Conservation (phyloP, 768 basidiomycete species). For the Pulveroboletus frians region DNA sequence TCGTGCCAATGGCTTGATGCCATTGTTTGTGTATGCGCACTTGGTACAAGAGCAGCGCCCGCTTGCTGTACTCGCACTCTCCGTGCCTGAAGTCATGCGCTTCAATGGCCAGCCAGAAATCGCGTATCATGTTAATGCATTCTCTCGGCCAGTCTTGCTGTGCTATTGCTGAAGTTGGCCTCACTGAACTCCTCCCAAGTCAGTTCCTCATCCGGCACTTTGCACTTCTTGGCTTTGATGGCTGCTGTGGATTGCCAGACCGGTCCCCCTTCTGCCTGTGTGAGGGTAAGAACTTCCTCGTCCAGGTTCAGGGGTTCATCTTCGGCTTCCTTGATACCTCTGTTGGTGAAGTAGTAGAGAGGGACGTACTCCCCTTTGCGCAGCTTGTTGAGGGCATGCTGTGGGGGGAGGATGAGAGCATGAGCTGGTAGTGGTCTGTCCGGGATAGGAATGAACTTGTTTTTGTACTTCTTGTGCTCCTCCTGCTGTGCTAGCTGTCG, state of each 20-base stretch:
- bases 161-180: too few species aligned
- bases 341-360: background rate
- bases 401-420: fast-evolving
- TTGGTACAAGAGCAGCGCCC: too few species aligned
- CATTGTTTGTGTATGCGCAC: too few species aligned
- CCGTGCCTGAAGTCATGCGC: too few species aligned
- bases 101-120: too few species aligned
- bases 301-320: background rate
- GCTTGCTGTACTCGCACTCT: too few species aligned
- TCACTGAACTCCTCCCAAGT: too few species aligned
- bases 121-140: too few species aligned
- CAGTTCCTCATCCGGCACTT: too few species aligned
- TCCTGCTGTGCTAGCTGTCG: background rate
- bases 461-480: background rate
- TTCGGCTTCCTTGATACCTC: background rate
- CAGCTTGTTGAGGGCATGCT: background rate
- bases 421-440: fast-evolving
- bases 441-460: background rate
- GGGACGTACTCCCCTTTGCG: background rate
- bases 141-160: too few species aligned
- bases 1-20: too few species aligned
- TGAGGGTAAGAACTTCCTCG: background rate
- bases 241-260: background rate
- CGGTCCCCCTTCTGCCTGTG: background rate
- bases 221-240: too few species aligned